Evolutionary conservation across 2,329 filamentous ascomycete species (phyloP).

Genomic region (Colletotrichum destructivum): DNA sequence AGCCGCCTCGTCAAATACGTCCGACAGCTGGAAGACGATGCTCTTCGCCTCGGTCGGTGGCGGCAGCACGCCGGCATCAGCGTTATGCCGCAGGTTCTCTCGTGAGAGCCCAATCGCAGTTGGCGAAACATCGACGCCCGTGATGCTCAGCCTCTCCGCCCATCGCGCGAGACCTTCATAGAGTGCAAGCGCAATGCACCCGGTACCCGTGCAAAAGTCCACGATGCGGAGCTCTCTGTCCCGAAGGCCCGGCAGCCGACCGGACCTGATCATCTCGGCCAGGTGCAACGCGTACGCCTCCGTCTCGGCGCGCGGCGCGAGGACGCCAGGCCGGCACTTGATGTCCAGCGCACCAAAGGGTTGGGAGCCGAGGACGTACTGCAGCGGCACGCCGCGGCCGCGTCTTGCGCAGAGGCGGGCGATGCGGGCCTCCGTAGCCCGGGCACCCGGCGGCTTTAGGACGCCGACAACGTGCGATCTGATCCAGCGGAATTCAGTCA

Average conservation of each 20-base stretch:
- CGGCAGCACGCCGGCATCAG: constrained; percentile 45
- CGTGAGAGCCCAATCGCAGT: constrained; percentile 76
- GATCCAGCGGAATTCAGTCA: constrained; percentile 82
- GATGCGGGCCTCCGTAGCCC: constrained; percentile 9
- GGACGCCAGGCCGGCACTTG: constrained; percentile 79
- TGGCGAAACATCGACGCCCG: constrained; percentile 81
- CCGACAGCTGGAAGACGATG: constrained; percentile 62
- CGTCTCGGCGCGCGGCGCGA: constrained; percentile 88
- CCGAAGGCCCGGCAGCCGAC: constrained; percentile 32
- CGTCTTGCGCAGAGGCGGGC: constrained; percentile 63
- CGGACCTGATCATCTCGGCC: constrained; percentile 57
- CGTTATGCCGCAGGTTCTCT: constrained; percentile 73
- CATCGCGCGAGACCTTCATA: constrained; percentile 70
- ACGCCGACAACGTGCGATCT: constrained; percentile 67
- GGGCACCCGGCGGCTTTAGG: constrained; percentile 6
- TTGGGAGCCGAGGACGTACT: constrained; percentile 91
- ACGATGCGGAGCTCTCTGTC: constrained; percentile 71
- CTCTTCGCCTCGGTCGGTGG: constrained; percentile 42
- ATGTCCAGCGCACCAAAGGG: constrained; percentile 91
- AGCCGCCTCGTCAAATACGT: constrained; percentile 64
- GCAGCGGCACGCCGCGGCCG: constrained; percentile 80
- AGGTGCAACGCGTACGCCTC: constrained; percentile 77
- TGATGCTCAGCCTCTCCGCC: constrained; percentile 62
- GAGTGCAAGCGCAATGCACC: constrained; percentile 88
- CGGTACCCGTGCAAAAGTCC: constrained; percentile 92